phyloP scores from a whole-genome alignment of 1,284 basidiomycete genomes.

The Filobasidium uniguttulatum region DNA sequence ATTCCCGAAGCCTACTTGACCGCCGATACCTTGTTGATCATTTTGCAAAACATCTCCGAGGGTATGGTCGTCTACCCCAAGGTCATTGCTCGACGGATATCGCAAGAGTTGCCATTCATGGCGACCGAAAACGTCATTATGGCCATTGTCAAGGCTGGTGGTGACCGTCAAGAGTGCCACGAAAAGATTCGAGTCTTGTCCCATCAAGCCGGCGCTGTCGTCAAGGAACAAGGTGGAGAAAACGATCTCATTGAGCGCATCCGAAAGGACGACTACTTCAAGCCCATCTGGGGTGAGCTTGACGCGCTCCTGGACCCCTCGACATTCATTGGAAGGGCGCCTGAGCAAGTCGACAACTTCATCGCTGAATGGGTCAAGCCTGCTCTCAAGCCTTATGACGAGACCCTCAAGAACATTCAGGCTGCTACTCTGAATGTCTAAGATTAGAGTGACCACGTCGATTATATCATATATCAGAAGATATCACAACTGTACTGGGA shows the following conservation, averaged over 20 bases:
- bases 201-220: constrained; percentile 85
- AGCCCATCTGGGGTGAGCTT: constrained; percentile 42
- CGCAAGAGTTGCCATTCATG: constrained; percentile 98
- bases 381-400: constrained; percentile 54
- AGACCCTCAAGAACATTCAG: constrained; percentile 49
- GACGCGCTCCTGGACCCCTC: constrained; percentile 53
- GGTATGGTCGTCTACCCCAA: constrained; percentile 95
- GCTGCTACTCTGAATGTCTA: constrained; percentile 44
- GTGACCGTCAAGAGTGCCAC: constrained; percentile 91
- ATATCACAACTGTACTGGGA: no score
- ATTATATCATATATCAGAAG: no score
- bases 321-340: constrained; percentile 80
- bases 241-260: constrained; percentile 93
- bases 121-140: constrained; percentile 98
- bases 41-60: constrained; percentile 91
- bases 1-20: constrained; percentile 96
- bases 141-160: constrained; percentile 89
- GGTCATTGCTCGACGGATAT: constrained; percentile 81
- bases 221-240: constrained; percentile 87
- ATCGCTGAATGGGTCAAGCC: constrained; percentile 76
- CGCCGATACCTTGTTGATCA: constrained; percentile 88
- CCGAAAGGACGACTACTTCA: constrained; percentile 51
- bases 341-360: constrained; percentile 85
- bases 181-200: constrained; percentile 93
- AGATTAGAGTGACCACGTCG: no score